Conservation (phyloP, 169 alveolate species). For the Plasmodium adleri region DNA sequence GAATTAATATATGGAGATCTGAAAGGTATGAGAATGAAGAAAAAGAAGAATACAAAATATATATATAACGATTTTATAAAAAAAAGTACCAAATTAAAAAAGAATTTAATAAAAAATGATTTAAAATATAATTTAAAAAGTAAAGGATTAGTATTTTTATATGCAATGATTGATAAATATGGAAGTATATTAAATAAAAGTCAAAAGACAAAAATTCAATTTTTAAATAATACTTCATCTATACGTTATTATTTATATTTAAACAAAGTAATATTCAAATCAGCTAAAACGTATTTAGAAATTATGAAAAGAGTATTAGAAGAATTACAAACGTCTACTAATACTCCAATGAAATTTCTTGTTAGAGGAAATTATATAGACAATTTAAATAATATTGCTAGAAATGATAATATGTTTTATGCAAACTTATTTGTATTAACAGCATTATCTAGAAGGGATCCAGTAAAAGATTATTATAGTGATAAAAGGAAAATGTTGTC, state of each 20-base stretch:
- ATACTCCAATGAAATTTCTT: slow-evolving; percentile 35
- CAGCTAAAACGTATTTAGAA: slow-evolving; percentile 36
- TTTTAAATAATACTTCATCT: slow-evolving; percentile 25
- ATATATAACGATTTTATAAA: slow-evolving; percentile 34
- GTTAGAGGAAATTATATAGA: slow-evolving; percentile 59
- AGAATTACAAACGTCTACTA: slow-evolving; percentile 25
- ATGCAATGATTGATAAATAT: slow-evolving; percentile 52
- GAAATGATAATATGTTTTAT: slow-evolving; percentile 42
- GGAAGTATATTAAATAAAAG: slow-evolving; percentile 15
- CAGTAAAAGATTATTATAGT: slow-evolving; percentile 75
- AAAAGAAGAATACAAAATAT: slow-evolving; percentile 1
- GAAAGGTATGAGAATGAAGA: neutral
- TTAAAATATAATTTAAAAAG: slow-evolving; percentile 21
- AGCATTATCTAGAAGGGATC: slow-evolving; percentile 37
- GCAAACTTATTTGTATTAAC: slow-evolving; percentile 49
- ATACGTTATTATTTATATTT: slow-evolving; percentile 44
- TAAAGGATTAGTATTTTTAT: slow-evolving; percentile 38
- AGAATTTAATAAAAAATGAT: slow-evolving; percentile 24
- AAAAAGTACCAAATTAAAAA: slow-evolving; percentile 14
- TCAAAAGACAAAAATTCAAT: slow-evolving; percentile 9
- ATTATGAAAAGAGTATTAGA: slow-evolving; percentile 14
- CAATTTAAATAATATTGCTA: slow-evolving; percentile 27
- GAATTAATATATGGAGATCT: slow-evolving; percentile 14
- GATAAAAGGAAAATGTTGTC: slow-evolving; percentile 76
- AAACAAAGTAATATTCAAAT: slow-evolving; percentile 7